phyloP scores from a whole-genome alignment of 2,329 filamentous ascomycete genomes.

The Sclerotiophoma versabilis region DNA sequence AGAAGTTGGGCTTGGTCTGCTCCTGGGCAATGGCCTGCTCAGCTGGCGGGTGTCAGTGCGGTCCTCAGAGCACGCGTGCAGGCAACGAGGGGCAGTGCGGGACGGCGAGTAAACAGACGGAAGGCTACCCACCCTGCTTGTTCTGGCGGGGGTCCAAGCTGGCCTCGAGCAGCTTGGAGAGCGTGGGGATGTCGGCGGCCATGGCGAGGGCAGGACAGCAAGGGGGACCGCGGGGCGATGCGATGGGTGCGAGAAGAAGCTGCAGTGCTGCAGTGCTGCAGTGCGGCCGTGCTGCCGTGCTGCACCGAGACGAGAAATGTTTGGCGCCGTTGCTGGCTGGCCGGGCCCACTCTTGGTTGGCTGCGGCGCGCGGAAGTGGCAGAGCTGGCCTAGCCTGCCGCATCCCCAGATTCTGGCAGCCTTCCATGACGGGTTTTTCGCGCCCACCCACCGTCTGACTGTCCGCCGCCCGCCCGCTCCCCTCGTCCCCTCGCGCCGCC shows the following conservation, averaged over 20 bases:
- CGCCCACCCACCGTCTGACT: neutral
- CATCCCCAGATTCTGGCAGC: slow-evolving; percentile 21
- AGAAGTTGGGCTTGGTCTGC: slow-evolving; percentile 86
- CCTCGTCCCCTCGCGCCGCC: neutral
- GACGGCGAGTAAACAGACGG: slow-evolving; percentile 19
- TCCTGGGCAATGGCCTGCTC: slow-evolving; percentile 80
- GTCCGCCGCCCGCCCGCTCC: neutral
- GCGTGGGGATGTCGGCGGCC: slow-evolving; percentile 66
- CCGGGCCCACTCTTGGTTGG: slow-evolving; percentile 15
- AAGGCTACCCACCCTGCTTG: slow-evolving; percentile 75
- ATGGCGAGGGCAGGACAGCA: slow-evolving; percentile 51
- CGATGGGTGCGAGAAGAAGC: slow-evolving; percentile 3
- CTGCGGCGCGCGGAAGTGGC: slow-evolving; percentile 4
- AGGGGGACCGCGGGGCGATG: slow-evolving; percentile 1
- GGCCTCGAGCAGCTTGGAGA: slow-evolving; percentile 87
- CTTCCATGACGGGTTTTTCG: neutral
- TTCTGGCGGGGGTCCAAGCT: slow-evolving; percentile 88
- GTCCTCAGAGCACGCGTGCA: neutral
- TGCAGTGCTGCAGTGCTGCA: slow-evolving; percentile 3
- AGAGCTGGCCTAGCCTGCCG: too few species aligned
- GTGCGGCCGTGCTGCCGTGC: slow-evolving; percentile 4
- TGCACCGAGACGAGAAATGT: slow-evolving; percentile 17
- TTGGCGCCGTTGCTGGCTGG: slow-evolving; percentile 27
- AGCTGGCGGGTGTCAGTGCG: slow-evolving; percentile 62
- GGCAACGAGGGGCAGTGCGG: slow-evolving; percentile 12